Conservation (phyloP, 257 asterid species). For the Fraxinus cuspidata region DNA sequence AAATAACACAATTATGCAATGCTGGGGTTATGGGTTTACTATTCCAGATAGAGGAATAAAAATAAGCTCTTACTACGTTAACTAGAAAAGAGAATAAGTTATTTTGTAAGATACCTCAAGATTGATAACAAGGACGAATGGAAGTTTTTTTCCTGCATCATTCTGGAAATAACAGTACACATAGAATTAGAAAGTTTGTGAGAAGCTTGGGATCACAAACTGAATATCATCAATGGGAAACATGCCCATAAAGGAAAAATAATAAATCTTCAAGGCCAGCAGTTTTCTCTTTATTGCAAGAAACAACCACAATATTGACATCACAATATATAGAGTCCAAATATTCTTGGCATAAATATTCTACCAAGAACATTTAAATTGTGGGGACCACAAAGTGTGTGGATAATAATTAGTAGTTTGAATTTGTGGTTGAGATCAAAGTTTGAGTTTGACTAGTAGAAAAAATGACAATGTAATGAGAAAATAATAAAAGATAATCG, state of each 20-base stretch:
- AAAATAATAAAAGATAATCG: too few relatives aligned
- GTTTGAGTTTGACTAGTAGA: too few relatives aligned
- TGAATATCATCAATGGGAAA: conserved; percentile 16
- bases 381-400: too few relatives aligned
- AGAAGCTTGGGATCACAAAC: conserved; percentile 6
- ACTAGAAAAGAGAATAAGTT: conserved; percentile 3
- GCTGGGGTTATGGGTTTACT: conserved; percentile 2
- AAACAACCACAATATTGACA: conserved; percentile 14
- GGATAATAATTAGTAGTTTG: too few relatives aligned
- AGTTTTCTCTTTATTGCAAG: background rate
- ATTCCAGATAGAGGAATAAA: conserved; percentile 3
- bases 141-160: conserved; percentile 74
- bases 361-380: background rate
- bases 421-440: too few relatives aligned
- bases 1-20: conserved; percentile 4
- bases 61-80: background rate
- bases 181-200: background rate
- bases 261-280: conserved; percentile 13
- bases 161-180: conserved; percentile 59
- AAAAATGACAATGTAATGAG: too few relatives aligned
- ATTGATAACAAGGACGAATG: conserved; percentile 76
- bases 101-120: conserved; percentile 61
- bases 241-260: conserved; percentile 13
- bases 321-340: background rate
- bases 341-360: too few relatives aligned